Conservation (phyloP, 2,329 filamentous ascomycete genomes). For the Allantophomopsis lycopodina region DNA sequence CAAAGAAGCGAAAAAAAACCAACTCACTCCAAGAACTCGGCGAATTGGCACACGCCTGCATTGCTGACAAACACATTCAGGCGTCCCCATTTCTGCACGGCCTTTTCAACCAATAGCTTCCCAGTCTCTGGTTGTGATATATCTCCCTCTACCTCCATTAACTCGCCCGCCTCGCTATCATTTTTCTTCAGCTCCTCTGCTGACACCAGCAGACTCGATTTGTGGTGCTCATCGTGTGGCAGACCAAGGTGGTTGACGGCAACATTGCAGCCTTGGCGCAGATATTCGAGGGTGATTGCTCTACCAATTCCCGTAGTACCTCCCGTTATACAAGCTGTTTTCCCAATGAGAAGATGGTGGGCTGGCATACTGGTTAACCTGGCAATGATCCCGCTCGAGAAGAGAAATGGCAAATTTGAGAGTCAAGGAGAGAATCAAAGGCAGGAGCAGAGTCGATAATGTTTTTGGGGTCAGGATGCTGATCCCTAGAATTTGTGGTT, state of each 20-base stretch:
- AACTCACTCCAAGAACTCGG: constrained; percentile 62
- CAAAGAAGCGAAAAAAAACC: constrained; percentile 4
- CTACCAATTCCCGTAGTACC: constrained; percentile 78
- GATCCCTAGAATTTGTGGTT: too few relatives aligned
- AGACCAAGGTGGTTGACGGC: constrained; percentile 68
- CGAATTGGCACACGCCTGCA: constrained; percentile 79
- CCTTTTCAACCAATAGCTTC: constrained; percentile 47
- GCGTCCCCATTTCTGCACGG: constrained; percentile 46
- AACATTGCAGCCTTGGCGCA: constrained; percentile 65
- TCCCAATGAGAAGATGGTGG: constrained; percentile 46
- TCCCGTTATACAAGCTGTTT: constrained; percentile 77
- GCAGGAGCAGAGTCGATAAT: too few relatives aligned
- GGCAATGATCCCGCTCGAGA: background rate
- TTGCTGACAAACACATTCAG: constrained; percentile 78
- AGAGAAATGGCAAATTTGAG: too few relatives aligned
- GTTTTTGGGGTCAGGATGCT: too few relatives aligned
- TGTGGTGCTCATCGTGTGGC: constrained; percentile 32
- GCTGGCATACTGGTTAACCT: constrained; percentile 7
- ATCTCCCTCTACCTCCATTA: constrained; percentile 64
- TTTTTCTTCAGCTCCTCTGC: constrained; percentile 31
- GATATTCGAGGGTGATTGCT: constrained; percentile 69
- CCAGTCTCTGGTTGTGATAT: constrained; percentile 65
- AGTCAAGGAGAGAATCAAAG: too few relatives aligned
- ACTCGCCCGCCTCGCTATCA: constrained; percentile 27
- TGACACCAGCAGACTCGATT: constrained; percentile 37